Evolutionary conservation across 2,329 filamentous ascomycete species (phyloP), one percentile per base, ranked within the genome.

Genomic region (Paecilomyces dactylethromorphus): DNA sequence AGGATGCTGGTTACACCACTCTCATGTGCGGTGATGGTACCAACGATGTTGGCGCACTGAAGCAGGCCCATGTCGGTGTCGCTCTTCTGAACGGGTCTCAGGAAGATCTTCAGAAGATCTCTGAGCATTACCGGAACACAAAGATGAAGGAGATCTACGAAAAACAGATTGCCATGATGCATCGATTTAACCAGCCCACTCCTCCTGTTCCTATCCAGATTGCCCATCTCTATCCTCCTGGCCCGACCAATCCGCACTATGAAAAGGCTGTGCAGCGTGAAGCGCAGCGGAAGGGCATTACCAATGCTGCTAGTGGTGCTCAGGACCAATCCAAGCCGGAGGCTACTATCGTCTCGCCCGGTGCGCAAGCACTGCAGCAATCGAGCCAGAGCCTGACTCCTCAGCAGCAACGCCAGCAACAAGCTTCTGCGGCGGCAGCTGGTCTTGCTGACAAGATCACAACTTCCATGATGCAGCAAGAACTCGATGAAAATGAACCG

Each of bases 81-180:
- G 94, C 94, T 22, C 86, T 99, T 55, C 85, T 99, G 66, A 99
- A 99, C 75, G 94, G 94, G 63, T 95, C 92, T 1, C 88, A 87
- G 65, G 90, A 97, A 22, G 94, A 97, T 72, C 83, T 99, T 57
- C 88, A 87, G 58, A 92, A 88, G 73, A 99, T 99, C 67, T 88
- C 90, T 26, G 94, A 97, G 71, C 92, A 99, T 76, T 88, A 89
- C 69, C 89, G 94, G 66, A 96, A 92, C 74, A 96, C 89, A 49
- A 96, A 92, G 82, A 95, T 99, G 90, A 97, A 97, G 82, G 92
- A 97, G 64, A 85, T 99, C 64, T 99, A 99, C 73, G 91, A 97
- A 79, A 97, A 99, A 81, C 94, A 99, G 74, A 84, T 89, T 58
- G 81, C 87, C 53, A 83, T 99, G 74, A 97, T 99, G 91, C 85